These are phyloP conservation scores for Plectranthus barbatus DNA, from an alignment of 257 asterid genomes.

Conservation along the genomic window DNA sequence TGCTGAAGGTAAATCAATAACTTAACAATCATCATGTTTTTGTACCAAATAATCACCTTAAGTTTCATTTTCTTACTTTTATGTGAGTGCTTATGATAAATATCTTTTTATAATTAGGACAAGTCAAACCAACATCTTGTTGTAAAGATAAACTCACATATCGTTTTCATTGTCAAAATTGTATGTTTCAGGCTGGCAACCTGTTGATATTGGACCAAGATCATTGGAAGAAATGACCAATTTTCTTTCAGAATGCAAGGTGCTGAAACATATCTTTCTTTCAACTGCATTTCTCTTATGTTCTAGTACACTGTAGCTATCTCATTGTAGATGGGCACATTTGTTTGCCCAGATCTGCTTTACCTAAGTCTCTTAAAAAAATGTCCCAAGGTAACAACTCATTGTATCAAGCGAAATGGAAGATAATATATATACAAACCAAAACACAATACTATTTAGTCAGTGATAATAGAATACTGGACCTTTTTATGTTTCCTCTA, in stretches of 20 bases:
- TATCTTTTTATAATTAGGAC: neutral
- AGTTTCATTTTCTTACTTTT: neutral
- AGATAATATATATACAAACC: neutral
- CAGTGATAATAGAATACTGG: neutral
- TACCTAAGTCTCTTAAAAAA: too few relatives aligned
- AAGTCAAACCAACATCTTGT: neutral
- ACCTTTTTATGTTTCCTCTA: neutral
- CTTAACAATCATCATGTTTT: conserved; percentile 7
- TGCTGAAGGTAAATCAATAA: conserved; percentile 43
- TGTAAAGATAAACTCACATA: neutral
- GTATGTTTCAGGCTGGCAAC: conserved; percentile 62
- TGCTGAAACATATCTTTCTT: conserved; percentile 14
- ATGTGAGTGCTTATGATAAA: neutral
- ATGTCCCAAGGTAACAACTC: neutral
- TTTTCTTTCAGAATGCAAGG: conserved; percentile 66
- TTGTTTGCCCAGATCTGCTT: neutral
- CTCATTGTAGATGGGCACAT: neutral
- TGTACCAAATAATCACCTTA: neutral
- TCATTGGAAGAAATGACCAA: conserved; percentile 54
- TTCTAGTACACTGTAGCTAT: neutral
- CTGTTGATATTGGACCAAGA: conserved; percentile 80
- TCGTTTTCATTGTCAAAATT: conserved; percentile 1
- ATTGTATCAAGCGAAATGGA: neutral
- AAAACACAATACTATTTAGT: neutral
- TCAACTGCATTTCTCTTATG: neutral